These are phyloP conservation scores for Anthracocystis setariae DNA, from an alignment of 1,284 basidiomycete genomes.

Conservation along the genomic window DNA sequence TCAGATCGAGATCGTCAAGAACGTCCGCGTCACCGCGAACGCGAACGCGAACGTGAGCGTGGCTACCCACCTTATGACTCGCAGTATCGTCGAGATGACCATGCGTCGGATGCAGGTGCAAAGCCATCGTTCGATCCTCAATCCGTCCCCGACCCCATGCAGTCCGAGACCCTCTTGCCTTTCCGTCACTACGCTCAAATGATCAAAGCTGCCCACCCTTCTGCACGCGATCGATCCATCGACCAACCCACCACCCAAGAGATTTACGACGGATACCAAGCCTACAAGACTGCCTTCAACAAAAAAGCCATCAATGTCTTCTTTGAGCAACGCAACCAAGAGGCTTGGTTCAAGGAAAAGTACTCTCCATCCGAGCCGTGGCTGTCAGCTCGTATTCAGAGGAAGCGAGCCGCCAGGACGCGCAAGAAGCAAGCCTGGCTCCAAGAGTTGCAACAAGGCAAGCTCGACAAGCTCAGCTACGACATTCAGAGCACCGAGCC, in stretches of 20 bases:
- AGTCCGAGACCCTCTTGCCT: constrained; percentile 47
- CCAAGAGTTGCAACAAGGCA: constrained; percentile 50
- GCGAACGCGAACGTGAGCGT: constrained; percentile 32
- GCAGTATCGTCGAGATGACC: constrained; percentile 28
- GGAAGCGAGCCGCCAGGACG: constrained; percentile 48
- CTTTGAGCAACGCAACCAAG: constrained; percentile 53
- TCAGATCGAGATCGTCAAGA: constrained; percentile 26
- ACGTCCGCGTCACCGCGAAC: constrained; percentile 24
- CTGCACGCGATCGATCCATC: constrained; percentile 42
- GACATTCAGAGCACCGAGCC: constrained; percentile 40
- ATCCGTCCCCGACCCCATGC: constrained; percentile 40
- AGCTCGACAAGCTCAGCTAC: constrained; percentile 55
- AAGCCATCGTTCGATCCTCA: constrained; percentile 12
- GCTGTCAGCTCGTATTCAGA: constrained; percentile 27
- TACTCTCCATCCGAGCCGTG: constrained; percentile 47
- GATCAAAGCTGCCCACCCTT: constrained; percentile 45
- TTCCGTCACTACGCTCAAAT: constrained; percentile 56
- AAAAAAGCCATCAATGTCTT: constrained; percentile 51
- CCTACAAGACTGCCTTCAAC: constrained; percentile 55
- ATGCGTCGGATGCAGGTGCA: constrained; percentile 6
- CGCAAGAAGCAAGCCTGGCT: constrained; percentile 60
- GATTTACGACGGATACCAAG: constrained; percentile 58
- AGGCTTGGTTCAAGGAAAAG: constrained; percentile 63
- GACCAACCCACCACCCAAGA: constrained; percentile 48
- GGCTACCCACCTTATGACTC: constrained; percentile 23